Percentiles rank a stretch among this genome's conserved stretches.
These are phyloP conservation scores for Geotrichum fermentans DNA, from an alignment of 1,139 yeast species.

Conservation along the genomic window DNA sequence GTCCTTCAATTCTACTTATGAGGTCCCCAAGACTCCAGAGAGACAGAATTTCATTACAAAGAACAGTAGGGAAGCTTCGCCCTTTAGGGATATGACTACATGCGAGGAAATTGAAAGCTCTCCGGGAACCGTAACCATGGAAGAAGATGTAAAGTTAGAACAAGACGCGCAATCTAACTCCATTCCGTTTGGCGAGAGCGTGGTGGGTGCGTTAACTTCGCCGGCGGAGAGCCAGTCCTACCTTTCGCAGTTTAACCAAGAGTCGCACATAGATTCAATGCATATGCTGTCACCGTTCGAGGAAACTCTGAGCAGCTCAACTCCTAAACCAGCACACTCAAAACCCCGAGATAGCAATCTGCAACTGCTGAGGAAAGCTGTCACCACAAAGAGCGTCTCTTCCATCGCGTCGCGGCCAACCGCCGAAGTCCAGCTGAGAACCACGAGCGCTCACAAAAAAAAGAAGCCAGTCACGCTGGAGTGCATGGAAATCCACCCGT, in stretches of 20 bases:
- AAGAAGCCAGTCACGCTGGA: background rate
- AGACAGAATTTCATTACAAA: background rate
- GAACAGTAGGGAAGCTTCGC: background rate
- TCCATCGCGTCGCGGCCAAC: background rate
- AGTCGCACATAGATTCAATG: too few relatives aligned
- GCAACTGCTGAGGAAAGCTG: background rate
- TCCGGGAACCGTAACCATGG: too few relatives aligned
- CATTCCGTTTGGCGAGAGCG: too few relatives aligned
- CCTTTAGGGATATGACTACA: background rate
- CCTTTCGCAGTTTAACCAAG: too few relatives aligned
- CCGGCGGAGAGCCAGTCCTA: too few relatives aligned
- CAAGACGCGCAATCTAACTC: background rate
- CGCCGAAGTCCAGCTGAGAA: background rate
- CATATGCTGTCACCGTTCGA: too few relatives aligned
- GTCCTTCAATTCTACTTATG: background rate
- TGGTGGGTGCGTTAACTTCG: too few relatives aligned
- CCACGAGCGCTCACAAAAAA: background rate
- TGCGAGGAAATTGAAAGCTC: background rate
- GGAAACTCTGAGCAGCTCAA: too few relatives aligned
- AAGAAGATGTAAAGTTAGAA: too few relatives aligned
- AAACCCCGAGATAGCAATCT: too few relatives aligned
- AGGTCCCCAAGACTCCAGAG: constrained; percentile 1
- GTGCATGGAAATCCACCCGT: constrained; percentile 6
- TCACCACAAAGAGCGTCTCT: background rate
- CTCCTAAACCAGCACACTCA: too few relatives aligned